A percentile compares a stretch with the other conserved stretches of the same genome.
Conservation (phyloP, 495 filamentous ascomycete species). For the Podospora didyma region DNA sequence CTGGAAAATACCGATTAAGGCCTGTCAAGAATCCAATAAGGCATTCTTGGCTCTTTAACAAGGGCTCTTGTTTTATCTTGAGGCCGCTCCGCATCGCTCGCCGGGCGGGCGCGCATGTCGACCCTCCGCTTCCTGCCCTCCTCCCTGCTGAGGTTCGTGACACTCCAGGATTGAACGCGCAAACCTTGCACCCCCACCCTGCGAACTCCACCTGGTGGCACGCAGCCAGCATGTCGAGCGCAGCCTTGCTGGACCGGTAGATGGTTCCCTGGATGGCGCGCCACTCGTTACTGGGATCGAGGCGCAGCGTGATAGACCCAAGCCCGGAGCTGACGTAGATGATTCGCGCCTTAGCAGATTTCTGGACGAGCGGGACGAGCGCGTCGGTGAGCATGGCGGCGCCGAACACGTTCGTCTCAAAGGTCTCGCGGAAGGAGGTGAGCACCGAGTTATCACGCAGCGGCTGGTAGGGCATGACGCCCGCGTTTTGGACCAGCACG, state of each 20-base stretch:
- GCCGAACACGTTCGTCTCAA: constrained; percentile 48
- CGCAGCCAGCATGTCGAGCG: constrained; percentile 58
- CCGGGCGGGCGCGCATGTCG: constrained; percentile 30
- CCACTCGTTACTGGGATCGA: constrained; percentile 21
- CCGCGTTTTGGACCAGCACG: constrained; percentile 49
- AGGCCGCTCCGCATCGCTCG: too few species aligned
- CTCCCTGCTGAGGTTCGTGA: constrained; percentile 43
- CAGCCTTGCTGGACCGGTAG: constrained; percentile 56
- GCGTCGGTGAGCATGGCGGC: constrained; percentile 41
- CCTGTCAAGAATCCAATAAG: too few species aligned
- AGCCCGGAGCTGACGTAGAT: too few species aligned
- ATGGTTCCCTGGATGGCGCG: constrained; percentile 20
- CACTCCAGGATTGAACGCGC: constrained; percentile 48
- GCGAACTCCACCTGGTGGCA: constrained; percentile 47
- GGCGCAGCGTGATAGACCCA: too few species aligned
- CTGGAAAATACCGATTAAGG: too few species aligned
- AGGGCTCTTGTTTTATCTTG: too few species aligned
- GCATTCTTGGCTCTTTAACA: too few species aligned
- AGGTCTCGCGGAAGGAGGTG: constrained; percentile 31
- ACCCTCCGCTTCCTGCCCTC: constrained; percentile 25
- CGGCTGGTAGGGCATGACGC: constrained; percentile 23
- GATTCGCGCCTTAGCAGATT: constrained; percentile 39
- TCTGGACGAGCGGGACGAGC: constrained; percentile 42
- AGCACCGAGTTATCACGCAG: constrained; percentile 18
- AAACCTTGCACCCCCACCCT: constrained; percentile 54